A percentile compares a stretch with the other conserved stretches of the same genome.
phyloP scores from a whole-genome alignment of 805 yeast genomes.

The Schizosaccharomyces pombe region DNA sequence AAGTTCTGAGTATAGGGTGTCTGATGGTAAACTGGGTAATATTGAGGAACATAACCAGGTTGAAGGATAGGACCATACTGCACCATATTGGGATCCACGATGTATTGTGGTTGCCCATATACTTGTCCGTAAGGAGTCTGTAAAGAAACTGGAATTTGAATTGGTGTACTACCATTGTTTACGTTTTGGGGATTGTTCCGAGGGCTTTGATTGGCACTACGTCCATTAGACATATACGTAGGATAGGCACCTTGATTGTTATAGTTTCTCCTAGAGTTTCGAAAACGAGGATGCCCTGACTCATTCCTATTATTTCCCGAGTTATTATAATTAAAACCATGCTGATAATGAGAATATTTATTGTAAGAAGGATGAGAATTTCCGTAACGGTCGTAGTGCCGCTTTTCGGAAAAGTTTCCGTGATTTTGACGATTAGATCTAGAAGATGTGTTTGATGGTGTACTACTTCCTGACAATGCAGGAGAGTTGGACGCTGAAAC shows the following conservation, averaged over 20 bases:
- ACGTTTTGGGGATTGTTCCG: background rate
- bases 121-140: slow-evolving; percentile 1
- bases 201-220: background rate
- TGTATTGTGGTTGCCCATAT: background rate
- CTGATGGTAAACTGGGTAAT: background rate
- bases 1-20: background rate
- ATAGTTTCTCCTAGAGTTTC: background rate
- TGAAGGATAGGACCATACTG: background rate
- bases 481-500: background rate
- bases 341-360: background rate
- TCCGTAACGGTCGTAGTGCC: background rate
- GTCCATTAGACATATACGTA: background rate
- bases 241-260: slow-evolving; percentile 1
- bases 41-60: slow-evolving; percentile 1
- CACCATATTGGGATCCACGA: slow-evolving; percentile 1
- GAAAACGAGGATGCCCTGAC: background rate
- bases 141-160: background rate
- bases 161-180: background rate
- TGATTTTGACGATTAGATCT: too few relatives aligned
- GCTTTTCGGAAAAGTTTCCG: background rate
- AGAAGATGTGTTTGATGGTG: too few relatives aligned
- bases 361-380: background rate
- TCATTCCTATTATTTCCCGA: background rate
- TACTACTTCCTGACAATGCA: background rate
- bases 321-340: background rate